These are phyloP conservation scores for Penicillium fimorum DNA, from an alignment of 495 filamentous ascomycete species.

Conservation along the genomic window DNA sequence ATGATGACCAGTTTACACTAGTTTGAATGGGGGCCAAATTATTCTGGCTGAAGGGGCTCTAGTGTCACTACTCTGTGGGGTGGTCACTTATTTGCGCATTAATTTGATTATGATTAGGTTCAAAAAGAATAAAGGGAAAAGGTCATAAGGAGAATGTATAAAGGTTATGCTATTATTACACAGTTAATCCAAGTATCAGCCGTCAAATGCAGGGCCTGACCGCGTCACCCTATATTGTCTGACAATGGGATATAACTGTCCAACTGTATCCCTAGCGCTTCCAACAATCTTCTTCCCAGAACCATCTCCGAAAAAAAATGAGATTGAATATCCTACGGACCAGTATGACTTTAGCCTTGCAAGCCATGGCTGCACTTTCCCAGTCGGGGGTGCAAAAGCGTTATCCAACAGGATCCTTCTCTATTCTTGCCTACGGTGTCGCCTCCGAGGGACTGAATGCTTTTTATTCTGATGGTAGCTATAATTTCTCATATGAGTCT, in stretches of 20 bases:
- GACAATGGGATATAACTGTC: not conserved
- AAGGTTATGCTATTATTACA: not conserved
- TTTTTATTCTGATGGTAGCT: slow-evolving; percentile 26
- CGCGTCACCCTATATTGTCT: not conserved
- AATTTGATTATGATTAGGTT: not conserved
- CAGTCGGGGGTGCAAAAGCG: slow-evolving; percentile 16
- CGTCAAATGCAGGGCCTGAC: not conserved
- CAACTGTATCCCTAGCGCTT: not conserved
- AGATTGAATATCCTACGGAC: slow-evolving; percentile 4
- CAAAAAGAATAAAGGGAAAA: not conserved
- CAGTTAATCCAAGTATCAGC: not conserved
- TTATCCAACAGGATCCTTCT: slow-evolving; percentile 20
- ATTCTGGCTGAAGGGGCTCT: too few species aligned
- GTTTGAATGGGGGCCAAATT: too few species aligned
- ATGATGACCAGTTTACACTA: too few species aligned
- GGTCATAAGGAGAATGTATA: not conserved
- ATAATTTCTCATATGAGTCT: not conserved
- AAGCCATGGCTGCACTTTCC: slow-evolving; percentile 3
- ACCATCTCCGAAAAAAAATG: slow-evolving; percentile 7
- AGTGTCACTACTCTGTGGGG: too few species aligned
- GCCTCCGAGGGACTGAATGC: slow-evolving; percentile 4
- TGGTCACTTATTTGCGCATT: not conserved
- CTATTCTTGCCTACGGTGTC: slow-evolving; percentile 21
- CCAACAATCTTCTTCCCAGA: not conserved
- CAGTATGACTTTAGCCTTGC: slow-evolving; percentile 11